phyloP scores from a whole-genome alignment of 192 early-diverging fungal species.

The Backusella macrospora region DNA sequence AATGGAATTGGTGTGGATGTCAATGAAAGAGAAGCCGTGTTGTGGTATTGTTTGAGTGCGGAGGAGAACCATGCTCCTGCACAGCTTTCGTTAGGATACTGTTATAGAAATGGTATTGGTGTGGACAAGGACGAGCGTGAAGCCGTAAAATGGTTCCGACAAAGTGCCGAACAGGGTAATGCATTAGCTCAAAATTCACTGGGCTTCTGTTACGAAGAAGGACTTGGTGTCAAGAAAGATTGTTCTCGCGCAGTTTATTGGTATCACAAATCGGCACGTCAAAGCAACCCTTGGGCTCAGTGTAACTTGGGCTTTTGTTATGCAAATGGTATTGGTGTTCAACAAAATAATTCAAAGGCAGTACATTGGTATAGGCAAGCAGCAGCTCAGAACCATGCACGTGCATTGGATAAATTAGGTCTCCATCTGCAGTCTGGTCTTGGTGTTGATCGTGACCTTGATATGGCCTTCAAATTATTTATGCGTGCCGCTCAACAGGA shows the following conservation, averaged over 20 bases:
- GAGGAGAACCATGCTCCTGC: constrained; percentile 59
- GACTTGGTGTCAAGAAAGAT: constrained; percentile 64
- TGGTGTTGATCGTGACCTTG: constrained; percentile 48
- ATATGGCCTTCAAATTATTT: constrained; percentile 60
- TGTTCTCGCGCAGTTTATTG: constrained; percentile 62
- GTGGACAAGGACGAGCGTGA: constrained; percentile 47
- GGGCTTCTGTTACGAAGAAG: constrained; percentile 82
- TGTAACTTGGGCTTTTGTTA: constrained; percentile 82
- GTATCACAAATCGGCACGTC: constrained; percentile 66
- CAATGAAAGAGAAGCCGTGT: constrained; percentile 53
- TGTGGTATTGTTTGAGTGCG: constrained; percentile 57
- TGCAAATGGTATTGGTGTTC: constrained; percentile 76
- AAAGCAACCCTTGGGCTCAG: constrained; percentile 81
- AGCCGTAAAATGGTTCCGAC: constrained; percentile 66
- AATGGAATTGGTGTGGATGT: constrained; percentile 57
- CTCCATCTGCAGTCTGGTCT: constrained; percentile 54
- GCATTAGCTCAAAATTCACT: constrained; percentile 80
- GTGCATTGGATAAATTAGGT: constrained; percentile 57
- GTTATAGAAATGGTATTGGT: constrained; percentile 63
- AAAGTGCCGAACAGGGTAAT: constrained; percentile 69
- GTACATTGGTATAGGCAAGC: constrained; percentile 61
- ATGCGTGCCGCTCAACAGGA: constrained; percentile 62
- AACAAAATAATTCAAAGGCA: constrained; percentile 52
- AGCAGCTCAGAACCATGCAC: constrained; percentile 59
- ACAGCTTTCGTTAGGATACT: constrained; percentile 59